These are phyloP conservation scores for Aspergillus heteromorphus DNA, from an alignment of 495 filamentous ascomycete species.

Conservation along the genomic window DNA sequence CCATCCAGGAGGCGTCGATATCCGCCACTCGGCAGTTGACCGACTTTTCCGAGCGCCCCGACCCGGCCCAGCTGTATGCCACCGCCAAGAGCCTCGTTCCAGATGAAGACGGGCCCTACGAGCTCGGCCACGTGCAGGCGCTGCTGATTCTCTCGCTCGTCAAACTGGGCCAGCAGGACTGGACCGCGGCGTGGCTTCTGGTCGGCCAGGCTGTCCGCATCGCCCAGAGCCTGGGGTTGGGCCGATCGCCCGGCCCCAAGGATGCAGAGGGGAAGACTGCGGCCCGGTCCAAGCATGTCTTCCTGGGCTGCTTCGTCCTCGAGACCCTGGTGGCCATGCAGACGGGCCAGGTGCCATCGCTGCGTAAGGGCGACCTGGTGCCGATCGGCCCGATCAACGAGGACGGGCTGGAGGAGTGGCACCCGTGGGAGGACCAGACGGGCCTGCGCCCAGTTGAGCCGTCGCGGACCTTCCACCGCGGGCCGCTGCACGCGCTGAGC, in stretches of 20 bases:
- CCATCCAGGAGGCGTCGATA: slow-evolving; percentile 43
- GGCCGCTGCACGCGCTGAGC: slow-evolving; percentile 51
- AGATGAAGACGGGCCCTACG: slow-evolving; percentile 43
- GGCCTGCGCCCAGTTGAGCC: slow-evolving; percentile 26
- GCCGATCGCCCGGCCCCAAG: slow-evolving; percentile 16
- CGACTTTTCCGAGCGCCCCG: slow-evolving; percentile 13
- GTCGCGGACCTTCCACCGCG: slow-evolving; percentile 37
- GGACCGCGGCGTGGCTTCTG: slow-evolving; percentile 53
- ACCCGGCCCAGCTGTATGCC: slow-evolving; percentile 41
- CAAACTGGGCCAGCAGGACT: slow-evolving; percentile 50
- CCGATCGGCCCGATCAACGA: slow-evolving; percentile 45
- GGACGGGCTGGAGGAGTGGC: slow-evolving; percentile 67
- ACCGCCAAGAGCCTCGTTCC: slow-evolving; percentile 54
- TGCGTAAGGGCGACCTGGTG: slow-evolving; percentile 44
- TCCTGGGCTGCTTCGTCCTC: slow-evolving; percentile 58
- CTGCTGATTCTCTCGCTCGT: slow-evolving; percentile 55
- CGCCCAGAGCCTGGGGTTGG: slow-evolving; percentile 41
- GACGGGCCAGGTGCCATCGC: slow-evolving; percentile 44
- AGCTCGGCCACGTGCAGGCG: slow-evolving; percentile 58
- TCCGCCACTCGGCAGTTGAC: slow-evolving; percentile 25
- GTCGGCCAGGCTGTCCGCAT: slow-evolving; percentile 56
- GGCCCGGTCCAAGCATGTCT: slow-evolving; percentile 43
- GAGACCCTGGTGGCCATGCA: slow-evolving; percentile 57
- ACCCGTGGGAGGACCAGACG: slow-evolving; percentile 55
- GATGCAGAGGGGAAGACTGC: slow-evolving; percentile 17